Conservation (phyloP, 2,329 filamentous ascomycete species). For the Penicillium sp. region DNA sequence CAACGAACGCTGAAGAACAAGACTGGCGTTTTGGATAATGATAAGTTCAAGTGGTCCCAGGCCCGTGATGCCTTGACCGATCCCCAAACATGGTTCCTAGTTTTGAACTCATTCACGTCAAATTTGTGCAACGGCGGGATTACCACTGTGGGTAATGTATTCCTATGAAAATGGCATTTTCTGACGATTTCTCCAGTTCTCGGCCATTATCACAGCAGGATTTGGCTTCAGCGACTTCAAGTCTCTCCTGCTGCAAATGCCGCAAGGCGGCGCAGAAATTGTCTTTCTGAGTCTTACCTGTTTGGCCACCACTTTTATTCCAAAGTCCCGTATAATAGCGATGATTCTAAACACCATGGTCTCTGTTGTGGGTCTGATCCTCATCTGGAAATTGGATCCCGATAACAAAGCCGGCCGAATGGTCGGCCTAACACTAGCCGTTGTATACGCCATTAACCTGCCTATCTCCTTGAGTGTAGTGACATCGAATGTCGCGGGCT, state of each 20-base stretch:
- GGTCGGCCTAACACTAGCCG: constrained; percentile 26
- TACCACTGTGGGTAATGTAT: constrained; percentile 8
- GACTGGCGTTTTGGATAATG: constrained; percentile 6
- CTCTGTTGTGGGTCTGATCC: constrained; percentile 24
- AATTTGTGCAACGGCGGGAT: constrained; percentile 18
- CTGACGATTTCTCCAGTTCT: constrained; percentile 4
- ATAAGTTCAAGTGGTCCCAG: constrained; percentile 13
- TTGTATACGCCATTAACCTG: constrained; percentile 30
- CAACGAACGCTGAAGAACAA: background rate
- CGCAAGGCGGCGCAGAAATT: constrained; percentile 15
- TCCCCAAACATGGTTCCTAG: constrained; percentile 15
- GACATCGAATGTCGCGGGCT: constrained; percentile 31
- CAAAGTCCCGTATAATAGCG: constrained; percentile 18
- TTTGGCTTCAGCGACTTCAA: constrained; percentile 17
- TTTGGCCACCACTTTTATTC: constrained; percentile 18
- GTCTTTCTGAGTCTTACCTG: constrained; percentile 19
- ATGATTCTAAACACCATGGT: constrained; percentile 25
- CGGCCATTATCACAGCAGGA: constrained; percentile 16
- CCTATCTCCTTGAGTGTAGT: constrained; percentile 29
- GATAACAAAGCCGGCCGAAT: constrained; percentile 23
- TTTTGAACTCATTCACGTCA: constrained; percentile 10
- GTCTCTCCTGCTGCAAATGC: constrained; percentile 19
- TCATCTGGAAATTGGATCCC: constrained; percentile 25
- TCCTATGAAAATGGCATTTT: background rate
- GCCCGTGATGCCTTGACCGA: constrained; percentile 9